These are phyloP conservation scores for Suhomyces xylopsoci DNA, from an alignment of 805 yeast species.

Conservation along the genomic window DNA sequence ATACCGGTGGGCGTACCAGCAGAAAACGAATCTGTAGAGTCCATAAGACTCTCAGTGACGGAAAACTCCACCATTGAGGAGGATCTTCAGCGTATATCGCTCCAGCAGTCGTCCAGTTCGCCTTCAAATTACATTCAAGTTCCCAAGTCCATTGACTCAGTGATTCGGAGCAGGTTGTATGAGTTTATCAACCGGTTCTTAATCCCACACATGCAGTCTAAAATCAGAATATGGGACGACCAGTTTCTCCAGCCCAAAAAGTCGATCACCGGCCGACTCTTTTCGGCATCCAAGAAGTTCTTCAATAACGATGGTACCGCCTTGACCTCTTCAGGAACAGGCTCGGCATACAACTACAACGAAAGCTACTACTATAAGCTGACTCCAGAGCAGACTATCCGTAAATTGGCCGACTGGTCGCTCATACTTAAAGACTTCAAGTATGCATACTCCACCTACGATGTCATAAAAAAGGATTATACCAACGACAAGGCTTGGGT, in stretches of 20 bases:
- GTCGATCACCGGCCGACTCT: slow-evolving; percentile 71
- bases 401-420: slow-evolving; percentile 90
- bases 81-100: slow-evolving; percentile 39
- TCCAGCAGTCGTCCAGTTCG: slow-evolving; percentile 15
- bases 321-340: background rate
- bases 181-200: slow-evolving; percentile 50
- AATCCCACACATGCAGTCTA: slow-evolving; percentile 82
- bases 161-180: slow-evolving; percentile 37
- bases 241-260: slow-evolving; percentile 72
- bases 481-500: slow-evolving; percentile 76
- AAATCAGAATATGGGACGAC: slow-evolving; percentile 83
- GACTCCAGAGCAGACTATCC: slow-evolving; percentile 66
- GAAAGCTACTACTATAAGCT: slow-evolving; percentile 60
- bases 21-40: slow-evolving; percentile 11
- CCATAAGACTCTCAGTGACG: slow-evolving; percentile 4
- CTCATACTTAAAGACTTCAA: slow-evolving; percentile 88
- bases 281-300: slow-evolving; percentile 62
- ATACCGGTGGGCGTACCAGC: slow-evolving; percentile 11
- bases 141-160: slow-evolving; percentile 38
- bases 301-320: slow-evolving; percentile 31
- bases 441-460: slow-evolving; percentile 80
- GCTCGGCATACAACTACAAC: slow-evolving; percentile 41
- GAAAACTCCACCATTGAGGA: slow-evolving; percentile 49
- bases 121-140: slow-evolving; percentile 16
- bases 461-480: slow-evolving; percentile 73